Conservation (phyloP, 805 yeast genomes). For the Cyberlindnera misumaiensis region DNA sequence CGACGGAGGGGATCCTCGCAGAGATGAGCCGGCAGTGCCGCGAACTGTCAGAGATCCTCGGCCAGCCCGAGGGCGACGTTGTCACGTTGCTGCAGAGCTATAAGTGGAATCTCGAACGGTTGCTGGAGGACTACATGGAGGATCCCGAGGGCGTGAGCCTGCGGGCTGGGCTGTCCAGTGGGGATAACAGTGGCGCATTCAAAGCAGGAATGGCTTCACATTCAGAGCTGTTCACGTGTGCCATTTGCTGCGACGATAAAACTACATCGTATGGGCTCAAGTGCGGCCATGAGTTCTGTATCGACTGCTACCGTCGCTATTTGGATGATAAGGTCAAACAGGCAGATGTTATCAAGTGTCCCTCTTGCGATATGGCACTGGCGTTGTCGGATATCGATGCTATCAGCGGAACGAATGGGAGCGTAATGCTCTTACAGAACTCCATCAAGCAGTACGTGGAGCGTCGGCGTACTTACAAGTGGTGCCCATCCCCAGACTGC, state of each 20-base stretch:
- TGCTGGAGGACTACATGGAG: slow-evolving; percentile 49
- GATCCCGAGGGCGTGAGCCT: slow-evolving; percentile 29
- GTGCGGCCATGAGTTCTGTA: slow-evolving; percentile 71
- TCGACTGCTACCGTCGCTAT: slow-evolving; percentile 60
- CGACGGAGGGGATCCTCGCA: slow-evolving; percentile 24
- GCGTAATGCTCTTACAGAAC: slow-evolving; percentile 26
- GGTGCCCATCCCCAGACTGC: slow-evolving; percentile 89
- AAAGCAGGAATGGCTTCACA: not conserved
- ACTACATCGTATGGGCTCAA: slow-evolving; percentile 40
- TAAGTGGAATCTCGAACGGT: slow-evolving; percentile 53
- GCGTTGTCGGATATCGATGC: slow-evolving; percentile 34
- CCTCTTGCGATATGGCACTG: slow-evolving; percentile 43
- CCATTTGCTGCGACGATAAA: slow-evolving; percentile 65
- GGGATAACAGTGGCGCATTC: not conserved
- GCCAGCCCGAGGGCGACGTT: slow-evolving; percentile 33
- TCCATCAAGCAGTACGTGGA: slow-evolving; percentile 46
- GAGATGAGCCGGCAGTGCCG: slow-evolving; percentile 22
- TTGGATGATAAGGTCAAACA: slow-evolving; percentile 35
- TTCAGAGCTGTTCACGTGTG: slow-evolving; percentile 37
- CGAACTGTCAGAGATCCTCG: slow-evolving; percentile 31
- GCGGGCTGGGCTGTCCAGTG: slow-evolving; percentile 27
- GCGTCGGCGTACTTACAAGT: slow-evolving; percentile 43
- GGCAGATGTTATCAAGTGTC: slow-evolving; percentile 56
- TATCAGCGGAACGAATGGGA: slow-evolving; percentile 29
- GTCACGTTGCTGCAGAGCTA: slow-evolving; percentile 39